Percentiles rank a stretch among this genome's conserved stretches.
Conservation (phyloP, 306 rosid species). For the Rosa multiflora region DNA sequence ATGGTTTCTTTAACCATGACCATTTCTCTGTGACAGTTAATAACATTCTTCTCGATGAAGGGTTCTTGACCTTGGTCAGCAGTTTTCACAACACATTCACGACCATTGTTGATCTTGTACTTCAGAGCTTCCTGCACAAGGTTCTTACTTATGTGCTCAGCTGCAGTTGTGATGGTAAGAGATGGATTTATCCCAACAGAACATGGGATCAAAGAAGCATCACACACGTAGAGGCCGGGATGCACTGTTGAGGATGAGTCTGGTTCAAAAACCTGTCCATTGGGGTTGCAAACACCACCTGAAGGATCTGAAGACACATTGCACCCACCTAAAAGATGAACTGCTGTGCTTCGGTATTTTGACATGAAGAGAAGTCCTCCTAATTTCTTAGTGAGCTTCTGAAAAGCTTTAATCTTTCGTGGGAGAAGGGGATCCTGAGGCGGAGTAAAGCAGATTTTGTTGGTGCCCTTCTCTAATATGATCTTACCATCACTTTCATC, state of each 20-base stretch:
- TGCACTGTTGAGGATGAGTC: slow-evolving; percentile 15
- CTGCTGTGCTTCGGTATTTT: slow-evolving; percentile 35
- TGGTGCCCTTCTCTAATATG: slow-evolving; percentile 15
- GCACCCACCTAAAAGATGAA: slow-evolving; percentile 41
- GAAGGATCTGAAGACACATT: slow-evolving; percentile 31
- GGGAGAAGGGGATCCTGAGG: slow-evolving; percentile 37
- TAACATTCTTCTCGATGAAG: background rate
- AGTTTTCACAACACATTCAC: background rate
- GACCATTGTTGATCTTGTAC: slow-evolving; percentile 4
- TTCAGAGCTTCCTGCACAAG: slow-evolving; percentile 33
- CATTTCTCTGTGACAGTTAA: background rate
- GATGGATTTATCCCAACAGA: slow-evolving; percentile 39
- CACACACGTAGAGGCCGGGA: slow-evolving; percentile 35
- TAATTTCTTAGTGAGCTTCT: slow-evolving; percentile 32
- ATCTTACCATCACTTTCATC: slow-evolving; percentile 35
- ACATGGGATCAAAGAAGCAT: slow-evolving; percentile 41
- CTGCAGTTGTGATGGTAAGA: slow-evolving; percentile 33
- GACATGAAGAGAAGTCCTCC: slow-evolving; percentile 39
- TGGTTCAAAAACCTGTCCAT: slow-evolving; percentile 34
- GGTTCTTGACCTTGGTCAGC: background rate
- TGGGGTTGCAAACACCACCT: slow-evolving; percentile 33
- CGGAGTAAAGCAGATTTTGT: slow-evolving; percentile 31
- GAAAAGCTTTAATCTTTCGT: slow-evolving; percentile 25
- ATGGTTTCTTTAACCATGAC: slow-evolving; percentile 30
- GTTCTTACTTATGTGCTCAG: slow-evolving; percentile 33